Evolutionary conservation across 2,329 filamentous ascomycete genomes (phyloP).

Genomic region (Leptographium lundbergii): DNA sequence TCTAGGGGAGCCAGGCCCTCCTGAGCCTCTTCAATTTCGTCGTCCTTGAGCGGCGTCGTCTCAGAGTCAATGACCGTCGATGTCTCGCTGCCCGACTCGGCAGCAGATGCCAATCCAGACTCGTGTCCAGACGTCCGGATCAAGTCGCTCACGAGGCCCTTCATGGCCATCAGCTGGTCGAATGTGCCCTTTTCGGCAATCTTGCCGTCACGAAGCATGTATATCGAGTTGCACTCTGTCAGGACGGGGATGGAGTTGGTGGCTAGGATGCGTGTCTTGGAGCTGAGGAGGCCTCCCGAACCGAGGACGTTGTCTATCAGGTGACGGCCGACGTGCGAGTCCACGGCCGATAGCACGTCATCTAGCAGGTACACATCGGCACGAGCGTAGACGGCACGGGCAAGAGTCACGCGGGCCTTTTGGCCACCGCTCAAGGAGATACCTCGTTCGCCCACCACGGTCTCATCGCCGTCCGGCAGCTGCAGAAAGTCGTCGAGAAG

Average conservation of each 20-base stretch:
- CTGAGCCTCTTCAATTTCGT: constrained; percentile 65
- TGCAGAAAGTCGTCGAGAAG: constrained; percentile 81
- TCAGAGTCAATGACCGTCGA: constrained; percentile 44
- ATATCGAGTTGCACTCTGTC: constrained; percentile 79
- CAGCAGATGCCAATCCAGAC: constrained; percentile 20
- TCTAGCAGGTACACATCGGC: constrained; percentile 95
- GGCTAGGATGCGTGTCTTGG: constrained; percentile 84
- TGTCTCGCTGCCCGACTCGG: constrained; percentile 32
- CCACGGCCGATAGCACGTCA: constrained; percentile 91
- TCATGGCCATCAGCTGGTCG: constrained; percentile 83
- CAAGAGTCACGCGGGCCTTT: constrained; percentile 84
- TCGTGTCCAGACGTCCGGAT: constrained; percentile 60
- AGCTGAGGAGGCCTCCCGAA: constrained; percentile 63
- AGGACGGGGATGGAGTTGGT: constrained; percentile 93
- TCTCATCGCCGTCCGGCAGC: constrained; percentile 90
- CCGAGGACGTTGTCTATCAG: constrained; percentile 92
- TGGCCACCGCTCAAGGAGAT: constrained; percentile 94
- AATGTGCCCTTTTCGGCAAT: constrained; percentile 85
- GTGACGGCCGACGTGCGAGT: constrained; percentile 91
- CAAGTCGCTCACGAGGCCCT: constrained; percentile 75
- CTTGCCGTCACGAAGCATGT: constrained; percentile 67
- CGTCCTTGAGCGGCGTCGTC: constrained; percentile 43
- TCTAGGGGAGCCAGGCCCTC: constrained; percentile 65
- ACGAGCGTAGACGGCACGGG: constrained; percentile 87
- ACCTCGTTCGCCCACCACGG: constrained; percentile 89